Base-by-base conservation (phyloP, 768 basidiomycete genomes). In the Rhodotorula paludigena region DNA sequence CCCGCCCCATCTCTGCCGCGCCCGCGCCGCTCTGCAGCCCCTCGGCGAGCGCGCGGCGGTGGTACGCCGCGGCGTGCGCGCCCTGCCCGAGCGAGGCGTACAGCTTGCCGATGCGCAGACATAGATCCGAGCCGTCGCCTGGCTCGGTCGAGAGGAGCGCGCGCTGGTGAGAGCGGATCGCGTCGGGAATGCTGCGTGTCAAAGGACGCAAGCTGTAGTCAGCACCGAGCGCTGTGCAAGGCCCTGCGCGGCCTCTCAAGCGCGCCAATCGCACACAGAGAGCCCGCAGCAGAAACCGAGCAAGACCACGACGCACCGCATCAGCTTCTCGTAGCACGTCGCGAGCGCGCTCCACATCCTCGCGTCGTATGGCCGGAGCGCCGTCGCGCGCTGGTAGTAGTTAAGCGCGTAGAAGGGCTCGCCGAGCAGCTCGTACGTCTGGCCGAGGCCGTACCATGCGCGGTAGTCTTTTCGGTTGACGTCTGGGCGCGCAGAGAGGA, bases 371-470 rank as follows among this genome's bases (percentile, higher is more conserved):
- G 96, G 93, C 91, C 92, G 82, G 61, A 98, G 81, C 28, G 93
- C 89, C 35, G 92, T 93, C 7, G 96, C 93, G 75, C 90, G 86
- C 76, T 97, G 93, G 77, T 93, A 98, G 79, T 98, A 99, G 78
- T 94, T 86, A 36, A 98, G 81, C 10, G 94, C 89, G 80, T 98
- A 98, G 76, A 90, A 87, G 69, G 91, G 91, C 93, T 98, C 98
- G 76, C 89, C 92, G 60, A 98, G 80, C 32, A 99, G 82, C 75
- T 98, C 94, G 77, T 98, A 99, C 20, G 94, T 92, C 77, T 99
- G 96, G 6, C 94, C 96, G 59, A 99, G 86, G 42, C 96, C 96
- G 79, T 93, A 97, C 96, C 96, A 99, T 11, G 93, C 94, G 64
- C 94, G 81, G 76, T 96, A 97, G 79, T 99, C 96, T 77, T 97